A percentile compares a stretch with the other conserved stretches of the same genome.
These are phyloP conservation scores for Trichophyton verrucosum DNA, from an alignment of 2,329 filamentous ascomycete genomes.

Conservation along the genomic window DNA sequence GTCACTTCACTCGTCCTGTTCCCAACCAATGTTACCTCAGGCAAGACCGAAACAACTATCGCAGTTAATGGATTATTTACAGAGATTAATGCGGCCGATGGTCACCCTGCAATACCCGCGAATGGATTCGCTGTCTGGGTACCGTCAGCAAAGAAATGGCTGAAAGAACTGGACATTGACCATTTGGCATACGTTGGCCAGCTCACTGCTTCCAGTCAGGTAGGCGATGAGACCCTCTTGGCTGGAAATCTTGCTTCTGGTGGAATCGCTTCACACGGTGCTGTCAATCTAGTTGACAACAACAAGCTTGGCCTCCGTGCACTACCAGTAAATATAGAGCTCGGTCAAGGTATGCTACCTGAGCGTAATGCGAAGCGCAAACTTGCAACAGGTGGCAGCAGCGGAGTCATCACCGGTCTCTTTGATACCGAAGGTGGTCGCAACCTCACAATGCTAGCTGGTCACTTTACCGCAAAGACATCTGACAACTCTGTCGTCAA, in stretches of 20 bases:
- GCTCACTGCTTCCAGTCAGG: constrained; percentile 57
- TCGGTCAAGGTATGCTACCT: constrained; percentile 15
- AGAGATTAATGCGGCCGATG: constrained; percentile 45
- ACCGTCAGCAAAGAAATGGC: constrained; percentile 71
- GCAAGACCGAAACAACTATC: constrained; percentile 58
- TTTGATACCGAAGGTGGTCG: constrained; percentile 13
- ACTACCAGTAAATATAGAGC: constrained; percentile 39
- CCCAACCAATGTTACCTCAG: constrained; percentile 61
- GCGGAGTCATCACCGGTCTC: constrained; percentile 21
- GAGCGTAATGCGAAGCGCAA: constrained; percentile 19
- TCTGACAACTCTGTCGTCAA: constrained; percentile 58
- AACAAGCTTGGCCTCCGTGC: constrained; percentile 28
- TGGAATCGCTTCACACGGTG: constrained; percentile 59
- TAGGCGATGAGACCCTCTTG: constrained; percentile 53
- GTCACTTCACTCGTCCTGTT: constrained; percentile 66
- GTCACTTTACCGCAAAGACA: constrained; percentile 64
- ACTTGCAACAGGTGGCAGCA: constrained; percentile 24
- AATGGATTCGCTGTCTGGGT: constrained; percentile 86
- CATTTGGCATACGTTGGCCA: constrained; percentile 58
- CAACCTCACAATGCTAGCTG: constrained; percentile 79
- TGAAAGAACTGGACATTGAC: constrained; percentile 59
- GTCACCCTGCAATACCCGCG: constrained; percentile 48
- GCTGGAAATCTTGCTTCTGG: constrained; percentile 73
- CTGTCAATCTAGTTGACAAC: constrained; percentile 47
- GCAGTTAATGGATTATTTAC: constrained; percentile 71